Evolutionary conservation across 768 basidiomycete genomes (phyloP), one percentile per base, ranked within the genome.

Genomic region (Lactarius quietus): DNA sequence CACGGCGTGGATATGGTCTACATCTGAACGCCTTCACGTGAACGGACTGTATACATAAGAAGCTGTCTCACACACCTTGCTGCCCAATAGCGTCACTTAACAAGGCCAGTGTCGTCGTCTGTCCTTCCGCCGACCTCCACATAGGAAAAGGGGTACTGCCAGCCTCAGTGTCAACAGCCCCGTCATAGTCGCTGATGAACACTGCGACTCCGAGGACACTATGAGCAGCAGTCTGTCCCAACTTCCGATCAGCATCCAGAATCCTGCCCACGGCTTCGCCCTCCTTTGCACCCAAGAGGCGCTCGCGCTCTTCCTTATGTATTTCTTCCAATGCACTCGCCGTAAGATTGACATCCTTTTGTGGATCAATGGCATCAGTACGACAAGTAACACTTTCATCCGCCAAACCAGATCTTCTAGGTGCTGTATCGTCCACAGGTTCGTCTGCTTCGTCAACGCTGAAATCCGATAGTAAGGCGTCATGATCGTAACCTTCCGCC

Each of bases 1-100:
- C 9, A 84, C 63, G 26, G 81, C 66, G 20, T 72, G 70, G 29
- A 82, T 74, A 48, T 77, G 76, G 10, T 67, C 61, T 17, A 74
- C 54, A 69, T 84, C 86, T 87, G 57, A 35, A 26, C 36, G 38
- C 26, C 54, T 20, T 45, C n/a, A 28, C 28, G 51, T 61, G 18
- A 45, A n/a, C 17, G 17, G 54, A 36, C 4, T 7, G 48, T 9
- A 45, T 8, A 33, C 48, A 48, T 20, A 39, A 48, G 8, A 48
- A 66, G 23, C 69, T 48, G 31, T 33, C 45, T 8, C 29, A 54
- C 53, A 35, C 39, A 45, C 54, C 55, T 43, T 26, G 52, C 14
- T 33, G 45, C 56, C 45, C 33, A 29, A 68, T 66, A n/a, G 64
- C 67, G 38, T 48, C 67, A 18, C 38, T 41, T 43, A 68, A 57